Base-by-base conservation (phyloP, 257 asterid genomes). In the Solanum habrochaites region DNA sequence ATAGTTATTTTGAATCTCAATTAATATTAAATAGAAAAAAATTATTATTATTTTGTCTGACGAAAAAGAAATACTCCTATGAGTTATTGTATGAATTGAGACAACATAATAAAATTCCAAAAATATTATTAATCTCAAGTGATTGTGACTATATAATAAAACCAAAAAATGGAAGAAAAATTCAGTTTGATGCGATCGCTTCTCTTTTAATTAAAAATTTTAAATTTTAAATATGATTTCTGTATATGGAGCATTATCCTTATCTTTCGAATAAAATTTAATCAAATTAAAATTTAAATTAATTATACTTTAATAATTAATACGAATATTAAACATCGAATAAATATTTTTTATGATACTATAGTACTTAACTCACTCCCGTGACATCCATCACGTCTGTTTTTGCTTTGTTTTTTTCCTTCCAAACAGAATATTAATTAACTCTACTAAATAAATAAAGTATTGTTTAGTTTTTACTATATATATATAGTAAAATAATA, bases 341-440 rank as follows among this genome's bases (percentile, higher is more conserved):
- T 32, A 32, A 32, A 32, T 35, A 1, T 35, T 35, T 35, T 35
- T 35, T 37, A 37, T 1, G 14, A 7, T 1, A 45, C 42, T 9
- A 42, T 56, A 2, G 64, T 56, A 18, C 62, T 56, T 18, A 2
- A 39, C 66, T 75, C 31, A 66, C 80, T 83, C 88, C 89, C 90
- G 91, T 91, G 91, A 88, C 92, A 64, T 85, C 86, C 88, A 43
- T 86, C 52, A 32, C 83, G 29, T 58, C 88, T 75, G 12, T 80
- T 35, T 35, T 86, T 67, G 52, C 39, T 69, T 86, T 70, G 88
- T 35, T 64, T 88, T 83, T 20, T 60, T 62, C 67, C 64, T 52
- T 11, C 31, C 39, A 40, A 75, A 83, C 56, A 37, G 25, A 62
- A 49, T 47, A 74, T 62, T 43, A 81, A 74, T 62, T 43, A 81